A percentile compares a stretch with the other conserved stretches of the same genome.
Evolutionary conservation across 345 rosid genomes (phyloP).

Genomic region (Capsella bursapastoris): DNA sequence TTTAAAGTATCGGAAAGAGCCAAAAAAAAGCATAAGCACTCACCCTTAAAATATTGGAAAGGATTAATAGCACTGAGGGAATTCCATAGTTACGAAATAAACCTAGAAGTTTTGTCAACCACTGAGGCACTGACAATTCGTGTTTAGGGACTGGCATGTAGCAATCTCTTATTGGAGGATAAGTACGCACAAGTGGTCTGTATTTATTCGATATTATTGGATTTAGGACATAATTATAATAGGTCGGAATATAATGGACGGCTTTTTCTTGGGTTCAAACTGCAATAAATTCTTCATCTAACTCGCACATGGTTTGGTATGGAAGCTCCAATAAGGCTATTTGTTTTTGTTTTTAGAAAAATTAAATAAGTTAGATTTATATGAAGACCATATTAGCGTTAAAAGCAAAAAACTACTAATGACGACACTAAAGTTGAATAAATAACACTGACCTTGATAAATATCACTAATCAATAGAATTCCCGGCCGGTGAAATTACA

Average conservation of each 20-base stretch:
- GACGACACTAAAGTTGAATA: neutral
- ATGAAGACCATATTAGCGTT: neutral
- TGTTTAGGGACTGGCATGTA: conserved; percentile 25
- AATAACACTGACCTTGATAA: too few relatives aligned
- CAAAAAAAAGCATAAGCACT: neutral
- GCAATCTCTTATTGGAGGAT: conserved; percentile 17
- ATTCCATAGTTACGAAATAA: too few relatives aligned
- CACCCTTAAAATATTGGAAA: neutral
- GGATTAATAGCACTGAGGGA: neutral
- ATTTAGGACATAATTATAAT: conserved; percentile 6
- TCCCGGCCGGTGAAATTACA: too few relatives aligned
- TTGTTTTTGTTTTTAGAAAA: neutral
- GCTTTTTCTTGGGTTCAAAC: conserved; percentile 14
- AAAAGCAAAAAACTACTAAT: neutral
- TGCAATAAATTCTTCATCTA: conserved; percentile 42
- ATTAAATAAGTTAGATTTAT: neutral
- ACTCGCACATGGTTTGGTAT: conserved; percentile 42
- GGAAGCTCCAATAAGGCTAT: conserved; percentile 3
- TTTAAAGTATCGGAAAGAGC: too few relatives aligned
- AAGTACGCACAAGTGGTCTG: neutral
- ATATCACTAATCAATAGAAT: too few relatives aligned
- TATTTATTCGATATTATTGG: conserved; percentile 20
- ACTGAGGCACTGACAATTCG: neutral
- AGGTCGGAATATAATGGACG: conserved; percentile 18
- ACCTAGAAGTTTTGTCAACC: conserved; percentile 14